Conservation (phyloP, 2,329 filamentous ascomycete genomes). For the Trichoderma semiorbis region DNA sequence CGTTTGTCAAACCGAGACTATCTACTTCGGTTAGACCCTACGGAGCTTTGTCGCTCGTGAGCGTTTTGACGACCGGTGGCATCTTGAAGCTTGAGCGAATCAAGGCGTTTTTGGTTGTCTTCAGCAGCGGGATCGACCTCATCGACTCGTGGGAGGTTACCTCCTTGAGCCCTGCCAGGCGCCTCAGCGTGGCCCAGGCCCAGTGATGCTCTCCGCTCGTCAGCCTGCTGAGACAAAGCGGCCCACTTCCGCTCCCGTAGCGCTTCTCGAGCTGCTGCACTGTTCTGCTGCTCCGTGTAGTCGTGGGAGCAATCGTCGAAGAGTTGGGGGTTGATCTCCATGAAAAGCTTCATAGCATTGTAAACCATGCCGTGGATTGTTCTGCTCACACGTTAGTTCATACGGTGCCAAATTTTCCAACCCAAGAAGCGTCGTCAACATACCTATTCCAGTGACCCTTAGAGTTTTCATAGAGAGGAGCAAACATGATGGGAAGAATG, state of each 20-base stretch:
- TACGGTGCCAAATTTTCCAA: neutral
- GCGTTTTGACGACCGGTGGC: slow-evolving; percentile 55
- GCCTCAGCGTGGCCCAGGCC: slow-evolving; percentile 34
- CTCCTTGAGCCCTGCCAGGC: slow-evolving; percentile 38
- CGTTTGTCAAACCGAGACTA: slow-evolving; percentile 28
- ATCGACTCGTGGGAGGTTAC: slow-evolving; percentile 54
- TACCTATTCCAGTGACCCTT: slow-evolving; percentile 99
- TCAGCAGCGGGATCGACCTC: slow-evolving; percentile 77
- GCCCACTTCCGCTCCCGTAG: slow-evolving; percentile 87
- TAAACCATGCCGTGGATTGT: slow-evolving; percentile 99
- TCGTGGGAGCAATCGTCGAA: slow-evolving; percentile 99
- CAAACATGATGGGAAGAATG: slow-evolving; percentile 98
- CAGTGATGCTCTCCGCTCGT: slow-evolving; percentile 54
- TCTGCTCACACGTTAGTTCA: slow-evolving; percentile 48
- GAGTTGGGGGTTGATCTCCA: slow-evolving; percentile 98
- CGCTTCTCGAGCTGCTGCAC: slow-evolving; percentile 77
- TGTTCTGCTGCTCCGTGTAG: slow-evolving; percentile 95
- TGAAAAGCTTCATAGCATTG: slow-evolving; percentile 99
- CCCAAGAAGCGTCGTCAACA: slow-evolving; percentile 28
- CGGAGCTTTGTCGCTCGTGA: slow-evolving; percentile 60
- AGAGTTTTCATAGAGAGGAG: slow-evolving; percentile 95
- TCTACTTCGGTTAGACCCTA: slow-evolving; percentile 51
- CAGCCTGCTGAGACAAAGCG: slow-evolving; percentile 74
- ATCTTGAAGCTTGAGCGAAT: slow-evolving; percentile 88
- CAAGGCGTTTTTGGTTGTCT: slow-evolving; percentile 81